Evolutionary conservation across 495 filamentous ascomycete species (phyloP), one percentile per base, ranked within the genome.

Genomic region (Podospora comata): DNA sequence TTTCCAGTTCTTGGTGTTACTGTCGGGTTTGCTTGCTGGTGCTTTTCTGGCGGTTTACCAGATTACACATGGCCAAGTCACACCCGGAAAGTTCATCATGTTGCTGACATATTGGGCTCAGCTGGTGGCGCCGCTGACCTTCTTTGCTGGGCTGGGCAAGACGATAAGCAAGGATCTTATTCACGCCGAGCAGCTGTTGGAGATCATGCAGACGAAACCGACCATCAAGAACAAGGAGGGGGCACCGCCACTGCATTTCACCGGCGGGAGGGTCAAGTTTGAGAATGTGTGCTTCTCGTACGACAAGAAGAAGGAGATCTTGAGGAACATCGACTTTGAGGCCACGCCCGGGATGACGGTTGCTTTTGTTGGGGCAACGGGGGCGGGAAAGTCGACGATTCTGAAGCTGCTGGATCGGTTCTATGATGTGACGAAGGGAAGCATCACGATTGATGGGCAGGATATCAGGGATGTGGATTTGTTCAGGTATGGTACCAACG

Each of bases 341-440:
- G 86, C 83, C 59, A 77, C 79, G 6, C 77, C 85, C 1, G 91
- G 91, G 18, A 82, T 84, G 65, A 92, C 89, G 7, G 82, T 91
- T 15, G 91, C 91, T 7, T 83, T 94, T 19, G 91, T 93, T n/a
- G 92, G 91, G 2, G 85, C 87, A 69, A 91, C 89, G 3, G 91
- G 91, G 23, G 85, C 85, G 27, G 91, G 91, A 20, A 95, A 94
- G 72, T 90, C 90, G 3, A 92, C 90, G 2, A 88, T 92, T 54
- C 79, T 93, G 58, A 90, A 91, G 70, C 83, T 94, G 6, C 83
- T 93, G 19, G 82, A 86, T 67, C 83, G 91, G 0, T 89, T 90
- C 74, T 93, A 91, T 78, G 89, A 94, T 70, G 83, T 89, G 3
- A 83, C 79, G 4, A 72, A 73, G 15, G 91, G 91, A 1, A 79